These are phyloP conservation scores for Yarrowia galli DNA, from an alignment of 1,139 yeast species.

Conservation along the genomic window DNA sequence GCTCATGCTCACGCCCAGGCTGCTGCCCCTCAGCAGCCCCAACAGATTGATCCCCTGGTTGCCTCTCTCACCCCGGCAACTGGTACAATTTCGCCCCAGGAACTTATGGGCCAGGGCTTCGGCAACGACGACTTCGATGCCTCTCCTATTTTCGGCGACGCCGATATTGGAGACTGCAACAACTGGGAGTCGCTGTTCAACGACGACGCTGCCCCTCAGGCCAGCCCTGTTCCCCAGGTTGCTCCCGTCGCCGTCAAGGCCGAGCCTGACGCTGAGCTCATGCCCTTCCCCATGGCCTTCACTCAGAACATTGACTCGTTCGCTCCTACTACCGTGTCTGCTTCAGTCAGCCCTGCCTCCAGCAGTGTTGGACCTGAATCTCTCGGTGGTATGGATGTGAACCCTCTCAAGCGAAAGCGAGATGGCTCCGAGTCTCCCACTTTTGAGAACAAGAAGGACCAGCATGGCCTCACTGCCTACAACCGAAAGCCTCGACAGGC, in stretches of 20 bases:
- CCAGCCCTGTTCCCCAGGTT: constrained; percentile 11
- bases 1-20: constrained; percentile 26
- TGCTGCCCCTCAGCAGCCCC: constrained; percentile 37
- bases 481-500: constrained; percentile 53
- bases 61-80: constrained; percentile 43
- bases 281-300: constrained; percentile 36
- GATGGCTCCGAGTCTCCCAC: constrained; percentile 32
- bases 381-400: constrained; percentile 37
- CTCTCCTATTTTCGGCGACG: constrained; percentile 51
- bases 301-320: constrained; percentile 38
- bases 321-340: constrained; percentile 27
- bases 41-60: constrained; percentile 43
- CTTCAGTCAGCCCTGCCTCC: constrained; percentile 38
- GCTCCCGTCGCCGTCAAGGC: constrained; percentile 19
- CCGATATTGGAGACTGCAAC: constrained; percentile 47
- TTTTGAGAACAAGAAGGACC: constrained; percentile 49
- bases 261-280: constrained; percentile 34
- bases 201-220: constrained; percentile 40
- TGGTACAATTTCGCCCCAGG: constrained; percentile 50
- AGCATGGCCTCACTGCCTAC: constrained; percentile 52
- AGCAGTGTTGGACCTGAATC: constrained; percentile 32
- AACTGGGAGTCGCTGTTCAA: constrained; percentile 51
- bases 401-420: constrained; percentile 39
- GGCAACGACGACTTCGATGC: constrained; percentile 46
- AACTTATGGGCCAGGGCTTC: constrained; percentile 45